phyloP scores from a whole-genome alignment of 768 basidiomycete species.

The Cystofilobasidium ferigula region DNA sequence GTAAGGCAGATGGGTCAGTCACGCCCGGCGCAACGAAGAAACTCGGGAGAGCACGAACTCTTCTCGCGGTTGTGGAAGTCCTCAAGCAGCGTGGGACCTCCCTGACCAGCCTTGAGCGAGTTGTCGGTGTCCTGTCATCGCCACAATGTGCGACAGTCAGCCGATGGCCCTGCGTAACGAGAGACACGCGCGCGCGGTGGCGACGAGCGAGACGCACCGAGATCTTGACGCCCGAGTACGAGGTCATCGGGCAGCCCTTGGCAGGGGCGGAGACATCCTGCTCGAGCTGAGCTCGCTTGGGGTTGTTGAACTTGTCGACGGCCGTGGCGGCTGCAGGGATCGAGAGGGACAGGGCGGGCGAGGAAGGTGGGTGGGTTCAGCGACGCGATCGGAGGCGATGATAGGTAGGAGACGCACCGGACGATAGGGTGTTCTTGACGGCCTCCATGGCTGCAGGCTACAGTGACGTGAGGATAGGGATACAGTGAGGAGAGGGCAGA shows the following conservation, averaged over 20 bases:
- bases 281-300: not conserved
- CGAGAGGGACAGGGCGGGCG: not conserved
- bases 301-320: not conserved
- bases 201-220: conserved; percentile 28
- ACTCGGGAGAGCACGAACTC: conserved; percentile 27
- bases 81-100: conserved; percentile 66
- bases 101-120: conserved; percentile 37
- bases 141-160: no score
- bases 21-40: not conserved
- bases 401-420: not conserved
- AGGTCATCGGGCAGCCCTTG: conserved; percentile 26
- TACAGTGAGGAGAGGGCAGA: not conserved
- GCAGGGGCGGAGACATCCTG: not conserved
- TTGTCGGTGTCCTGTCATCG: conserved; percentile 35
- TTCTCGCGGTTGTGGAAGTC: conserved; percentile 38
- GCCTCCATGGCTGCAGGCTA: not conserved
- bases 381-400: not conserved
- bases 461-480: not conserved
- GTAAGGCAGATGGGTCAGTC: not conserved
- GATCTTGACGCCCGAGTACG: conserved; percentile 37
- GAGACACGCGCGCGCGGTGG: no score
- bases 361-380: not conserved
- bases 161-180: not conserved
- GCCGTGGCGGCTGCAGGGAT: not conserved
- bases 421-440: not conserved